These are phyloP conservation scores for Trametes coccinea DNA, from an alignment of 768 basidiomycete genomes.

Conservation along the genomic window DNA sequence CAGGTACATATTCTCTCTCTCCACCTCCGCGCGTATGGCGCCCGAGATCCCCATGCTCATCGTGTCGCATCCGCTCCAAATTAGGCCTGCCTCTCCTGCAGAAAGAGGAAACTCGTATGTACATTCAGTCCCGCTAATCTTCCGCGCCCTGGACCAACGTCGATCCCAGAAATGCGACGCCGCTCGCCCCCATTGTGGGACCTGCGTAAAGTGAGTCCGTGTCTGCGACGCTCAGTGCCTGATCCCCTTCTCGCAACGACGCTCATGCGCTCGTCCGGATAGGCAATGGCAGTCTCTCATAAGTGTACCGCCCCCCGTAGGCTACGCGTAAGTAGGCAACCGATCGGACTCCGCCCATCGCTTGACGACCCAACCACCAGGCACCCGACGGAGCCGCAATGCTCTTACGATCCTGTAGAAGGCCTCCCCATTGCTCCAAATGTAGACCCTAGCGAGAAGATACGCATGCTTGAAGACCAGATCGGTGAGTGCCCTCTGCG, in stretches of 20 bases:
- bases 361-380: constrained; percentile 37
- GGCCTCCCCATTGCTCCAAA: constrained; percentile 76
- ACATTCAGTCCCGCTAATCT: not conserved
- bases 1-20: constrained; percentile 49
- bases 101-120: constrained; percentile 80
- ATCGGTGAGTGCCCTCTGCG: constrained; percentile 48
- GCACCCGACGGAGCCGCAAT: constrained; percentile 84
- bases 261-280: constrained; percentile 19
- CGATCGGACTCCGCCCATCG: not conserved
- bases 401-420: constrained; percentile 85
- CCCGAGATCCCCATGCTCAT: constrained; percentile 16
- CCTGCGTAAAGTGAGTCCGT: constrained; percentile 73
- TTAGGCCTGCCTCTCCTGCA: constrained; percentile 80
- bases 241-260: not conserved
- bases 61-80: not conserved
- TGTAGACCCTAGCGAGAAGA: constrained; percentile 77
- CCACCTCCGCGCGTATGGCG: not conserved
- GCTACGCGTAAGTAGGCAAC: constrained; percentile 65
- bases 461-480: constrained; percentile 74
- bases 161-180: constrained; percentile 80
- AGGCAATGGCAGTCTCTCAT: constrained; percentile 83
- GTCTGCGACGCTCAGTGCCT: constrained; percentile 28
- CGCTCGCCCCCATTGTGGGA: constrained; percentile 79
- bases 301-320: constrained; percentile 82
- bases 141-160: constrained; percentile 10